phyloP scores from a whole-genome alignment of 495 filamentous ascomycete species.

The Penicillium parvum region DNA sequence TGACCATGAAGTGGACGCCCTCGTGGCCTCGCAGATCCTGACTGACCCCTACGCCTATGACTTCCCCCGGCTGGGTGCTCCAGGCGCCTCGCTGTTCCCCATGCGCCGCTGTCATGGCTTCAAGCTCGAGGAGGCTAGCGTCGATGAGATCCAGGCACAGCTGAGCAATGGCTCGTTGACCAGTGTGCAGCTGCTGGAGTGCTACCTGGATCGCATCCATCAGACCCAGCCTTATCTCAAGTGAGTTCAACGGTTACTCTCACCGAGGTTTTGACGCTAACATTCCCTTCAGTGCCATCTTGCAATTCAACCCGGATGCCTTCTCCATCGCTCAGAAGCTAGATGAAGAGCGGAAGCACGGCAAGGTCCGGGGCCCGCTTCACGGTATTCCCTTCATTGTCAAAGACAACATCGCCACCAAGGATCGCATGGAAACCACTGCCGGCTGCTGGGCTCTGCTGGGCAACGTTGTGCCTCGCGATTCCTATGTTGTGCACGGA shows the following conservation, averaged over 20 bases:
- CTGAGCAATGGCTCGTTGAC: slow-evolving; percentile 42
- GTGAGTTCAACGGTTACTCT: slow-evolving; percentile 28
- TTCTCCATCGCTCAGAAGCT: slow-evolving; percentile 52
- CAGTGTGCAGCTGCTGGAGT: slow-evolving; percentile 44
- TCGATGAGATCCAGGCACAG: slow-evolving; percentile 49
- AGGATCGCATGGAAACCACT: slow-evolving; percentile 66
- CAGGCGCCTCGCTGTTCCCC: slow-evolving; percentile 41
- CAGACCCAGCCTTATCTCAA: slow-evolving; percentile 58
- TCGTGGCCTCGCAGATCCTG: slow-evolving; percentile 32
- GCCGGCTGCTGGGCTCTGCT: slow-evolving; percentile 56
- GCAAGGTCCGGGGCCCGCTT: slow-evolving; percentile 53
- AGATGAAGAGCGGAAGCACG: slow-evolving; percentile 54
- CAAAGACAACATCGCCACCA: slow-evolving; percentile 72
- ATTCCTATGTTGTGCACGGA: slow-evolving; percentile 56
- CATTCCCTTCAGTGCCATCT: slow-evolving; percentile 37
- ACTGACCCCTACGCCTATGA: slow-evolving; percentile 35
- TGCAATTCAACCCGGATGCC: slow-evolving; percentile 61
- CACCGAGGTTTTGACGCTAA: not conserved
- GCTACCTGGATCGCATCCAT: slow-evolving; percentile 49
- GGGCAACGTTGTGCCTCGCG: slow-evolving; percentile 60
- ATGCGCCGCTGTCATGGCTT: slow-evolving; percentile 60
- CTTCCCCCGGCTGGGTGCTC: slow-evolving; percentile 35
- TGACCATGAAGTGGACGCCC: slow-evolving; percentile 7
- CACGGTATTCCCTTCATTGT: slow-evolving; percentile 72
- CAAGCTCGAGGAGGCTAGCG: slow-evolving; percentile 58